A percentile compares a stretch with the other conserved stretches of the same genome.
Conservation (phyloP, 2,329 filamentous ascomycete species). For the Fusarium subtropicale region DNA sequence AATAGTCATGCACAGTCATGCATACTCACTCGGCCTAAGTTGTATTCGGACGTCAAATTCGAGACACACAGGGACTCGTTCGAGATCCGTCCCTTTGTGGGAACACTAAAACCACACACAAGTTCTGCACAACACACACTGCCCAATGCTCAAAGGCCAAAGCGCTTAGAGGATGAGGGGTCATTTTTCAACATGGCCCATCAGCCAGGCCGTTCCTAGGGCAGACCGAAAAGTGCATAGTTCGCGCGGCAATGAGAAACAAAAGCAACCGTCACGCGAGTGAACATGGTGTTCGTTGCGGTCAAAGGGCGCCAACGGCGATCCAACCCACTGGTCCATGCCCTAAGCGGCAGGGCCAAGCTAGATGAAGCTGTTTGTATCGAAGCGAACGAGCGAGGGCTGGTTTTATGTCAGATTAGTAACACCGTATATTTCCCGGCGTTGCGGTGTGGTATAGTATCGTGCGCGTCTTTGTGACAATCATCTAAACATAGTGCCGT, state of each 20-base stretch:
- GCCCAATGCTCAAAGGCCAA: conserved; percentile 20
- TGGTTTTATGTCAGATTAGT: not conserved
- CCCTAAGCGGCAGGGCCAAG: conserved; percentile 16
- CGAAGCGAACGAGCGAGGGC: conserved; percentile 18
- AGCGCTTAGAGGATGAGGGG: conserved; percentile 24
- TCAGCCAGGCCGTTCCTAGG: conserved; percentile 9
- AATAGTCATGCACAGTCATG: not conserved
- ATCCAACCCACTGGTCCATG: conserved; percentile 20
- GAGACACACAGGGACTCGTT: conserved; percentile 2
- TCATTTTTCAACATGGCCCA: conserved; percentile 18
- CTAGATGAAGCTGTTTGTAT: conserved; percentile 6
- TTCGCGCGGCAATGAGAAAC: conserved; percentile 6
- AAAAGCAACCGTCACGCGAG: conserved; percentile 27
- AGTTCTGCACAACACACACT: conserved; percentile 37
- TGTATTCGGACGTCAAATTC: not conserved
- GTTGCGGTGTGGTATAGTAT: not conserved
- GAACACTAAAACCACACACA: conserved; percentile 1
- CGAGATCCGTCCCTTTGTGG: conserved; percentile 8
- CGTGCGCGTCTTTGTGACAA: not conserved
- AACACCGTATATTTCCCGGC: not conserved
- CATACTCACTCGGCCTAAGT: not conserved
- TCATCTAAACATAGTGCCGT: not conserved
- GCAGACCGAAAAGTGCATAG: conserved; percentile 15
- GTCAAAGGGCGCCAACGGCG: conserved; percentile 33
- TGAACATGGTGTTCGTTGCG: conserved; percentile 33